Base-by-base conservation (phyloP, 208 protist species). In the Acanthamoeba lenticulata region DNA sequence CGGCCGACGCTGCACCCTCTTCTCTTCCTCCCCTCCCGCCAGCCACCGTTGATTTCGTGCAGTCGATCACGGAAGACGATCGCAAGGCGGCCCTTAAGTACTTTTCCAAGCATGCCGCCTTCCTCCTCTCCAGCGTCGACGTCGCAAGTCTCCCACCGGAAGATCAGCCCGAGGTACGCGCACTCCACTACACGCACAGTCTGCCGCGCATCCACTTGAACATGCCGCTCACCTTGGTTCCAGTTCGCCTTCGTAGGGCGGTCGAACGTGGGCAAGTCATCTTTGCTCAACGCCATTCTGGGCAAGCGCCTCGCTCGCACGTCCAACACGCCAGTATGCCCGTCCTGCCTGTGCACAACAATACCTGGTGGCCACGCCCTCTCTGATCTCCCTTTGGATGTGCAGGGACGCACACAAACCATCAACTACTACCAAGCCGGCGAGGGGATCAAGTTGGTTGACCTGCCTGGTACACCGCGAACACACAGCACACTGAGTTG, bases 361-460 rank as follows among this genome's bases (percentile, higher is more conserved):
- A n/a, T n/a, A n/a, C n/a, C n/a, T n/a, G n/a, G n/a, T n/a, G n/a
- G n/a, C n/a, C n/a, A n/a, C n/a, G n/a, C 29, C 36, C 36, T 62
- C 36, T 60, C 19, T 88, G 6, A 1, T 89, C 6, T 86, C 42
- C 11, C n/a, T 0, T 1, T 49, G 27, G 15, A 11, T 42, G 32
- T n/a, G 17, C 47, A 93, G 88, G 88, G 88, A 81, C 88, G 88
- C 13, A 93, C 88, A 34, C 88, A 93, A 55, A 93, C 88, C n/a
- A 93, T 93, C 88, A 93, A 93, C 88, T 93, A 44, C 27, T 93
- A 57, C 65, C 32, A 77, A n/a, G 65, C 65, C 15, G 88, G 88
- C 32, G 34, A 77, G 11, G 13, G 7, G 3, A 17, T 93, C 19
- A n/a, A 40, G 38, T 36, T 93, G 62, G 88, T 93, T 9, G 88